Conservation (phyloP, 1,284 basidiomycete species). For the Ceraceosorus guamensis region DNA sequence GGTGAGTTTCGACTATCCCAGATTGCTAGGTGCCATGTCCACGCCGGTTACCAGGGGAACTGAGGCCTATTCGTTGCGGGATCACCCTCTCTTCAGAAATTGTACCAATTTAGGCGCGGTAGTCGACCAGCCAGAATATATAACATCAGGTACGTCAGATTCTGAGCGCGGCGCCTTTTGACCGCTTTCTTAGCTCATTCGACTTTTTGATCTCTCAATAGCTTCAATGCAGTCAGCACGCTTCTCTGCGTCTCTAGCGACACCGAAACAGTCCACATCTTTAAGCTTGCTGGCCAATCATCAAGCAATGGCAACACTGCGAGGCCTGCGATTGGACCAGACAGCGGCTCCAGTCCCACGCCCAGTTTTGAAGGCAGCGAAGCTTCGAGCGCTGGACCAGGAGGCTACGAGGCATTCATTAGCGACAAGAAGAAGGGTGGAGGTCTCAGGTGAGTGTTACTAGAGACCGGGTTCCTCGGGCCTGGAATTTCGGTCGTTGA, state of each 20-base stretch:
- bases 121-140: slow-evolving; percentile 79
- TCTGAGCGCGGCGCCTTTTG: no score
- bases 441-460: slow-evolving; percentile 10
- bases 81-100: no score
- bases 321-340: slow-evolving; percentile 11
- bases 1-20: slow-evolving; percentile 78
- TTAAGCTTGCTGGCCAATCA: slow-evolving; percentile 62
- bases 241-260: slow-evolving; percentile 83
- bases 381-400: slow-evolving; percentile 13
- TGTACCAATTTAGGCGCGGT: slow-evolving; percentile 75
- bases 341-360: slow-evolving; percentile 2
- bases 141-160: slow-evolving; percentile 65
- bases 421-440: slow-evolving; percentile 37
- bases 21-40: no score
- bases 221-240: slow-evolving; percentile 77
- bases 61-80: no score
- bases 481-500: no score
- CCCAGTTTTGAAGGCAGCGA: slow-evolving; percentile 16
- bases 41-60: no score
- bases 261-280: slow-evolving; percentile 95
- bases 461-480: background rate
- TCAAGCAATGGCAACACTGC: slow-evolving; percentile 6
- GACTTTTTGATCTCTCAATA: slow-evolving; percentile 57
- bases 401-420: slow-evolving; percentile 50
- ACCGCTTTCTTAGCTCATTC: no score